A percentile compares a stretch with the other conserved stretches of the same genome.
Conservation (phyloP, 495 filamentous ascomycete species). For the Neurospora discreta region DNA sequence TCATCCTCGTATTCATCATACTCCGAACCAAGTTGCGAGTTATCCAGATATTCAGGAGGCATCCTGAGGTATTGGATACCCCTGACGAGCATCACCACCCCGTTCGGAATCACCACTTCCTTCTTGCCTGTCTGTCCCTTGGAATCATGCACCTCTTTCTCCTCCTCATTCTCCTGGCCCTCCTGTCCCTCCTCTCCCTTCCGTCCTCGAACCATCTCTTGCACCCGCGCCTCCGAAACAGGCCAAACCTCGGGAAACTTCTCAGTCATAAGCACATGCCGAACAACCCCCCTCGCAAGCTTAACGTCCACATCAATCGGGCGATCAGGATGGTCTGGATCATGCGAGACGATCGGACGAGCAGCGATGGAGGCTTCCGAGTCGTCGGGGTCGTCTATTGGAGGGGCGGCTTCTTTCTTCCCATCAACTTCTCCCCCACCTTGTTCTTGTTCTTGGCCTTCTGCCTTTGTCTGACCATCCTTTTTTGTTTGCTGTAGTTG, state of each 20-base stretch:
- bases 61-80: neutral
- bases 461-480: neutral
- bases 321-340: neutral
- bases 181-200: neutral
- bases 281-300: neutral
- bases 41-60: neutral
- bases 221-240: neutral
- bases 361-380: neutral
- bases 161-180: neutral
- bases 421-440: too few species aligned
- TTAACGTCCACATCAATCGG: neutral
- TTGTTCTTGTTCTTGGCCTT: too few species aligned
- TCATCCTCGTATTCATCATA: neutral
- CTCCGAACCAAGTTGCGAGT: neutral
- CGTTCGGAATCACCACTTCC: neutral
- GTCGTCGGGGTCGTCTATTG: neutral
- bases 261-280: neutral
- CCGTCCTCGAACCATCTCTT: neutral
- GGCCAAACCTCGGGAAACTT: neutral
- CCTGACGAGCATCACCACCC: neutral
- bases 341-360: neutral
- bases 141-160: neutral
- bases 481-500: neutral
- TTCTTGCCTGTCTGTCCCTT: neutral
- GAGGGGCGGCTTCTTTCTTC: neutral